phyloP scores from a whole-genome alignment of 1,284 basidiomycete genomes.

The Pascua sp. region DNA sequence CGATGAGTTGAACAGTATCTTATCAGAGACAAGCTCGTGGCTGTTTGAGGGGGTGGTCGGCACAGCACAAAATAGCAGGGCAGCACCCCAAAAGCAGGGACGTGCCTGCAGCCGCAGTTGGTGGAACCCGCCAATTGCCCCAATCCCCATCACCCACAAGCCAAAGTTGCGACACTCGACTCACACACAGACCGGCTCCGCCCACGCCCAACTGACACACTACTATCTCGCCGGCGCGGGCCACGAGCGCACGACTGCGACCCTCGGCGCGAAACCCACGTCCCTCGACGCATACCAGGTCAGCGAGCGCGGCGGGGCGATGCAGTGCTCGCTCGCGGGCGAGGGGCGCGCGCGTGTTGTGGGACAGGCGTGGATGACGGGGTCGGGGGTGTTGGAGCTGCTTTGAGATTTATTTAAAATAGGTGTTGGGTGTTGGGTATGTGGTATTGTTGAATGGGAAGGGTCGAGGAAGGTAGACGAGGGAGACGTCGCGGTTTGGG shows the following conservation, averaged over 20 bases:
- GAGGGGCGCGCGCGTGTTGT: conserved; percentile 9
- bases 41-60: too few relatives aligned
- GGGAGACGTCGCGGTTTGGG: too few relatives aligned
- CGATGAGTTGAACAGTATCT: too few relatives aligned
- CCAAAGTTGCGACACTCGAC: not conserved
- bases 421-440: too few relatives aligned
- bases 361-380: conserved; percentile 6
- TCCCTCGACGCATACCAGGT: conserved; percentile 15
- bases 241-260: not conserved
- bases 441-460: too few relatives aligned
- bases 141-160: not conserved
- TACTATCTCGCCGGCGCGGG: conserved; percentile 28
- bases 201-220: conserved; percentile 33
- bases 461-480: too few relatives aligned
- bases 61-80: too few relatives aligned
- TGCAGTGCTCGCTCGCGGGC: conserved; percentile 5
- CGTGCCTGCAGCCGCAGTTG: too few relatives aligned
- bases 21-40: too few relatives aligned
- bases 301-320: conserved; percentile 11
- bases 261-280: not conserved
- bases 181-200: conserved; percentile 30
- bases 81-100: too few relatives aligned
- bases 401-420: too few relatives aligned
- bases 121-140: too few relatives aligned
- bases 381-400: not conserved